These are phyloP conservation scores for Fraxinus baroniana DNA, from an alignment of 305 asterid species.

Conservation along the genomic window DNA sequence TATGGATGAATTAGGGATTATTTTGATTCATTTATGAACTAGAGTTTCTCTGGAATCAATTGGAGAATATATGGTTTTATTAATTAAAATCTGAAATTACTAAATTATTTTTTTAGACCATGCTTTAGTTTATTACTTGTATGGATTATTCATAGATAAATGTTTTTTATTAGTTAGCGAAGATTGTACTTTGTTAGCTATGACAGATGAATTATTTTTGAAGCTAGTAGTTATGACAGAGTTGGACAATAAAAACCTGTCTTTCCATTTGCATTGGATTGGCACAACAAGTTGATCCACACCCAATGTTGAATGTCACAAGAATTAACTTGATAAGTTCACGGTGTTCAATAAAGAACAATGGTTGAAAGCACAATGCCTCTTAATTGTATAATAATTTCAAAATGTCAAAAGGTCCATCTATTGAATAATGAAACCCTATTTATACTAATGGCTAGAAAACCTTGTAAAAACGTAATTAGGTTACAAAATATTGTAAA, in stretches of 20 bases:
- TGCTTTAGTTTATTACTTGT: background rate
- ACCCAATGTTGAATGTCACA: too few relatives aligned
- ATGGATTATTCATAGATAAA: background rate
- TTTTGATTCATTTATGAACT: background rate
- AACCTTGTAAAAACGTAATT: too few relatives aligned
- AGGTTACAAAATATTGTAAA: too few relatives aligned
- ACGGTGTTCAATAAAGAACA: too few relatives aligned
- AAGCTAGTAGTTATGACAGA: background rate
- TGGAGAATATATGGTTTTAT: conserved; percentile 1
- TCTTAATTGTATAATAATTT: too few relatives aligned
- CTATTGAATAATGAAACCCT: too few relatives aligned
- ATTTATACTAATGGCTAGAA: too few relatives aligned
- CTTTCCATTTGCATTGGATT: background rate
- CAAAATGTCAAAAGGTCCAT: too few relatives aligned
- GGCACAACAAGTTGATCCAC: background rate
- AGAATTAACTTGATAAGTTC: too few relatives aligned
- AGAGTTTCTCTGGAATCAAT: background rate
- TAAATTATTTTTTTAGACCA: background rate
- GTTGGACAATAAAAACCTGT: background rate
- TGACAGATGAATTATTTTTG: background rate
- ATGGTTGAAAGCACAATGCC: too few relatives aligned
- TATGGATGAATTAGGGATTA: background rate
- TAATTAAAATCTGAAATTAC: conserved; percentile 3
- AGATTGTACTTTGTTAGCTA: background rate
- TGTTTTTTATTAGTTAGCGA: background rate